Base-by-base conservation (phyloP, 2,329 filamentous ascomycete species). In the Botrytis elliptica region DNA sequence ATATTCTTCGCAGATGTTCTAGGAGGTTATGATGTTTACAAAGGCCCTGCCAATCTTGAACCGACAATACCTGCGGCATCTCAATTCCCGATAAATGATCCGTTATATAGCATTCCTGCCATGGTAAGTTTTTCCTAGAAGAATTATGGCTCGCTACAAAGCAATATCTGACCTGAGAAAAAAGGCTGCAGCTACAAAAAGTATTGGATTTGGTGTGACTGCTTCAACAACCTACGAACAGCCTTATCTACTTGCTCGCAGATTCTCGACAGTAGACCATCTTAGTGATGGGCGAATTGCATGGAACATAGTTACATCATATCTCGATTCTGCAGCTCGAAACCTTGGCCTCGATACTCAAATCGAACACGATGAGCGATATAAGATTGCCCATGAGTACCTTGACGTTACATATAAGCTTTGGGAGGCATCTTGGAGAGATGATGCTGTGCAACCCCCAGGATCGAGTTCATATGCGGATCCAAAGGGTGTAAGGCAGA, bases 81-180 rank as follows among this genome's bases (percentile, higher is more conserved):
- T 0, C 91, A 93, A 80, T 92, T 89, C 86, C 91, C 91, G 0
- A 88, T 92, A n/a, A 92, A 91, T 74, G 90, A 93, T 79, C 90
- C 90, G 0, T 79, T 92, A 2, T 86, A 87, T 1, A 85, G 90
- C 3, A 84, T 92, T 0, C 85, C 90, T 3, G 89, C 90, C 3
- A 91, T 92, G 89, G 90, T 90, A 0, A 90, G 70, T 67, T 4
- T 44, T 46, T 36, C 3, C 22, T 33, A 4, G 8, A 14, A 36
- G 22, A 33, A 10, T 44, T 7, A 12, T 4, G 12, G 2, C 4
- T 36, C 16, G 12, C 42, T 55, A n/a, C 2, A 55, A 55, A 4
- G 49, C 44, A 57, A 42, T 42, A 55, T 16, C 62, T 72, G 33
- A 72, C 18, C 18, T 42, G 49, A 38, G 16, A 22, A 67, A 65